Evolutionary conservation across 2,329 filamentous ascomycete species (phyloP), one percentile per base, ranked within the genome.

Genomic region (Ceratocystis variospora): DNA sequence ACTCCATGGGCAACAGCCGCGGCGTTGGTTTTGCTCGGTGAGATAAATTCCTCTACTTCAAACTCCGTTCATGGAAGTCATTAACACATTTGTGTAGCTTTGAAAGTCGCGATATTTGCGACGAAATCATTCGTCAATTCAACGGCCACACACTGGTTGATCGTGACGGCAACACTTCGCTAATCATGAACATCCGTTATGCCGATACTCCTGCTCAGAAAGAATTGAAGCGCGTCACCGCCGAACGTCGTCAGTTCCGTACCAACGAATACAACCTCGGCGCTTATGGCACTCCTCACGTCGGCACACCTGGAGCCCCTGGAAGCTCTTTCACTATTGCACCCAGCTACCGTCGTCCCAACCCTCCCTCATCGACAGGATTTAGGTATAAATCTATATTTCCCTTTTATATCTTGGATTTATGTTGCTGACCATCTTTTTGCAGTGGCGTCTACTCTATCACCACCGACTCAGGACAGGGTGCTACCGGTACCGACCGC

Each of bases 11-110:
- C 67, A 91, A 94, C 73, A 96, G 93, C 75, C 93, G 95, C 71
- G 93, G 95, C 71, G 94, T 99, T 74, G 94, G 94, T 46, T 99
- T 99, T 78, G 93, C 93, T 76, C 88, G 94, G 93, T 96, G 79
- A 73, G 83, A 74, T 44, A 62, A 28, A 7, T 59, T 4, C 7
- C n/a, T 33, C 28, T 55, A 25, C 25, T 19, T 59, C 12, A 31
- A 33, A 8, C 5, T 46, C 22, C 7, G 48, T 37, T 71, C 75
- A 25, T 7, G 19, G 12, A 8, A 8, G 37, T 4, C 28, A 57
- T 61, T 61, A 25, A 61, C 61, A 61, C 7, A 15, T 33, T 1
- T n/a, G 63, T 57, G 17, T 70, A 97, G 93, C 41, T 99, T 99
- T 71, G 91, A 96, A 76, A 82, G 78, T 68, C 93, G 92, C 61